Evolutionary conservation across 2,329 filamentous ascomycete genomes (phyloP), one percentile per base, ranked within the genome.

Genomic region (Exophiala xenobiotica): DNA sequence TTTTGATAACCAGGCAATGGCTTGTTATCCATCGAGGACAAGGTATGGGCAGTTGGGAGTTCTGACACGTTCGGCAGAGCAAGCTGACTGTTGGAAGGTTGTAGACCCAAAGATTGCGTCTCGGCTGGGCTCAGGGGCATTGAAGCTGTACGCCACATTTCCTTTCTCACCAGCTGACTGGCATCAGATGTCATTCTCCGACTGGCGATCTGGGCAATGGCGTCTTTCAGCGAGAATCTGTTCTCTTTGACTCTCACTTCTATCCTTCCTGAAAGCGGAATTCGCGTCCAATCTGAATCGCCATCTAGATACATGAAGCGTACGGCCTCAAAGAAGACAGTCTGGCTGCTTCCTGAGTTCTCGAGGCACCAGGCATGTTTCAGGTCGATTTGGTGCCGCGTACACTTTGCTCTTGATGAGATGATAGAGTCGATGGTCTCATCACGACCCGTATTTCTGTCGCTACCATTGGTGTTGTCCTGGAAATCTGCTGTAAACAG

Each of bases 381-480:
- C 19, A 53, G 40, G 31, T 57, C 54, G 14, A 43, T 53, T 39
- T 57, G 50, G 27, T 51, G 50, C 37, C 40, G 31, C 11, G 38
- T 31, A 29, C 46, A 56, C 22, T 24, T 47, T 18, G 46, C 31
- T 46, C 54, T 16, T 12, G 12, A 18, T 8, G 42, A 40, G 9
- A 53, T 35, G n/a, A 57, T 57, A 3, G 27, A 22, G n/a, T 51
- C 42, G 6, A 57, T 49, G 3, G 47, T 43, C 41, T 57, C 54
- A 4, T 46, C 43, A 7, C 54, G 38, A 6, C 50, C 47, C 14
- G 49, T 46, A 14, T 24, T 51, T 18, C 54, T 29, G 29, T 56
- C 54, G 38, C 41, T 51, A 12, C 51, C 54, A 16, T 57, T 57
- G n/a, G 46, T 51, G 11, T 47, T 51, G n/a, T 56, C 53, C 3